Base-by-base conservation (phyloP, 495 filamentous ascomycete genomes). In the Penicillium pulvis region DNA sequence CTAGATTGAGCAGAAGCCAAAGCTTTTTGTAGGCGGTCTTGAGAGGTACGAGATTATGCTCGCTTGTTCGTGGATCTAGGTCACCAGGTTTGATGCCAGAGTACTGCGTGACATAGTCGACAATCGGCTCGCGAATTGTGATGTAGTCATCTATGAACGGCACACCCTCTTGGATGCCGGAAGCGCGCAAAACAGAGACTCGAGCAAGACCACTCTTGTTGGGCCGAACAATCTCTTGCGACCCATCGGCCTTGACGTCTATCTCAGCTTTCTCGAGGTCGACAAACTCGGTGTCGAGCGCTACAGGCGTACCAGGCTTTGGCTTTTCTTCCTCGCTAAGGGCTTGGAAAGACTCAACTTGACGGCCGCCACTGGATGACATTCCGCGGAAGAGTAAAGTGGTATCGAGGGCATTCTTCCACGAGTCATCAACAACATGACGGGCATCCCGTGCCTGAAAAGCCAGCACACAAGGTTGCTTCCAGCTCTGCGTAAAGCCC, bases 81-180 rank as follows among this genome's bases (percentile, higher is more conserved):
- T 99, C 94, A 0, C 87, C 89, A 1, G 87, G 79, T 11, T 87
- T 86, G 69, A 99, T 93, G 39, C 94, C 94, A 8, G 93, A 97
- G 74, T 87, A 98, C 44, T 86, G 85, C 0, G 94, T 99, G 31
- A 98, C 81, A 66, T 98, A 96, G 74, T 99, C 94, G 42, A 97
- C 90, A n/a, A 99, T 89, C 0, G 88, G 86, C 59, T 97, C 94
- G 20, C 87, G 85, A 56, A 92, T 91, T 19, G 84, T 86, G 56
- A 99, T 96, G 74, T 98, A 98, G 70, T 99, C 94, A 68, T 99
- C 94, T 45, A 99, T 92, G 69, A 98, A 97, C 0, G 94, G 89
- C 0, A 87, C 72, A 9, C 90, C 91, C 73, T 93, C 90, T 23
- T 85, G 70, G 51, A 85, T 78, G 36, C 91, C 93, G 2, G 82